A percentile compares a stretch with the other conserved stretches of the same genome.
These are phyloP conservation scores for Cordyceps militaris DNA, from an alignment of 2,329 filamentous ascomycete genomes.

Conservation along the genomic window DNA sequence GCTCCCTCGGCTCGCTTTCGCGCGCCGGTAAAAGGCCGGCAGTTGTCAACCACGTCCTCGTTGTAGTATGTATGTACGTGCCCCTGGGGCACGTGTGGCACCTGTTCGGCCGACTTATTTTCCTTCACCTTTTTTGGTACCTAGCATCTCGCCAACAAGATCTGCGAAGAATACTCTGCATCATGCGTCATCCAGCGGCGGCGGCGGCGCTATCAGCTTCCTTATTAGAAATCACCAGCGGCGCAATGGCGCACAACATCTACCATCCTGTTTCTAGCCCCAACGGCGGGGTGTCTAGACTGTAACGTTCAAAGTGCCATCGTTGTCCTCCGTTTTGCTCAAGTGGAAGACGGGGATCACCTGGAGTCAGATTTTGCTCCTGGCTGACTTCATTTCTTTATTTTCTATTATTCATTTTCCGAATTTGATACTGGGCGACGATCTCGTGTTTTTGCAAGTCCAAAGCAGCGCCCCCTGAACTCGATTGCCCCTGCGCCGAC, in stretches of 20 bases:
- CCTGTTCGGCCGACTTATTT: background rate
- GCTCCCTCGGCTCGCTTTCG: too few relatives aligned
- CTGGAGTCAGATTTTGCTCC: background rate
- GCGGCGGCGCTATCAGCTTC: background rate
- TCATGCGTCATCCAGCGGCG: background rate
- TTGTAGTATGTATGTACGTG: background rate
- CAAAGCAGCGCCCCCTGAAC: background rate
- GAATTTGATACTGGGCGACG: background rate
- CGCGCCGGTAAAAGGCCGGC: slow-evolving; percentile 7
- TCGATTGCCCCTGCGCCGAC: background rate
- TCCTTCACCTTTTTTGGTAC: background rate
- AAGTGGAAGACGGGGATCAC: slow-evolving; percentile 18
- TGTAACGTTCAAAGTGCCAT: slow-evolving; percentile 28
- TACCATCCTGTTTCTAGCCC: slow-evolving; percentile 35
- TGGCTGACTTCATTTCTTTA: background rate
- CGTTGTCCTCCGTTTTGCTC: slow-evolving; percentile 18
- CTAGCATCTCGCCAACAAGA: background rate
- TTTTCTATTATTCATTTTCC: background rate
- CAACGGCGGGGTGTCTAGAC: slow-evolving; percentile 42
- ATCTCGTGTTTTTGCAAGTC: background rate
- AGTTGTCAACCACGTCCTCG: background rate
- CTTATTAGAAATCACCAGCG: background rate
- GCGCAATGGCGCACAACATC: slow-evolving; percentile 14
- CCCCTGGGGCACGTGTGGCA: too few relatives aligned
- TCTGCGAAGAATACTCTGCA: background rate